Conservation (phyloP, 331 rosid genomes). For the Malus hybrid region DNA sequence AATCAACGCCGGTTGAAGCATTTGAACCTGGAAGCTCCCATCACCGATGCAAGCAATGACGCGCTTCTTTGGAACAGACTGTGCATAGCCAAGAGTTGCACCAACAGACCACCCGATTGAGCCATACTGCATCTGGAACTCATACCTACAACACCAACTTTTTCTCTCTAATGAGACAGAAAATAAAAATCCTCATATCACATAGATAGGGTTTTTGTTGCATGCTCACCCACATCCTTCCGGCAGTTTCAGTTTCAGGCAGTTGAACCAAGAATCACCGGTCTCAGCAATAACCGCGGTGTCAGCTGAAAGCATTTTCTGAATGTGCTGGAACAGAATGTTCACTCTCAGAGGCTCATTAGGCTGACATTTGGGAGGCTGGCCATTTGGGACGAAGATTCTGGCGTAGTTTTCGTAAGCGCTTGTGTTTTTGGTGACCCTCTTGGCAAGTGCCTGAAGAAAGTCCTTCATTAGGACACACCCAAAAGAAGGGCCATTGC, state of each 20-base stretch:
- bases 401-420: conserved; percentile 36
- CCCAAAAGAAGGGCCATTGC: conserved; percentile 41
- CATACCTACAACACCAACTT: conserved; percentile 43
- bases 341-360: conserved; percentile 39
- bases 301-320: conserved; percentile 35
- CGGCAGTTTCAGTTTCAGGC: conserved; percentile 37
- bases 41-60: conserved; percentile 54
- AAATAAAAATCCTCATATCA: neutral
- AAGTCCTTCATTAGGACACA: conserved; percentile 47
- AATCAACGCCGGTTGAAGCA: neutral
- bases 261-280: conserved; percentile 50
- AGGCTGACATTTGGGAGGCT: conserved; percentile 24
- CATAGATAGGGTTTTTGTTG: neutral
- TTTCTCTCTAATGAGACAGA: neutral
- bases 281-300: conserved; percentile 41
- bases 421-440: conserved; percentile 24
- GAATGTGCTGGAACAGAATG: conserved; percentile 34
- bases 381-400: conserved; percentile 31
- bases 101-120: conserved; percentile 54
- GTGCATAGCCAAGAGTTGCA: conserved; percentile 46
- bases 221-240: conserved; percentile 38
- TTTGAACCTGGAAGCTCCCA: conserved; percentile 39
- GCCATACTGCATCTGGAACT: conserved; percentile 51
- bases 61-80: conserved; percentile 29
- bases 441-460: conserved; percentile 30